phyloP scores from a whole-genome alignment of 495 filamentous ascomycete genomes.

The Hypomontagnella monticulosa region DNA sequence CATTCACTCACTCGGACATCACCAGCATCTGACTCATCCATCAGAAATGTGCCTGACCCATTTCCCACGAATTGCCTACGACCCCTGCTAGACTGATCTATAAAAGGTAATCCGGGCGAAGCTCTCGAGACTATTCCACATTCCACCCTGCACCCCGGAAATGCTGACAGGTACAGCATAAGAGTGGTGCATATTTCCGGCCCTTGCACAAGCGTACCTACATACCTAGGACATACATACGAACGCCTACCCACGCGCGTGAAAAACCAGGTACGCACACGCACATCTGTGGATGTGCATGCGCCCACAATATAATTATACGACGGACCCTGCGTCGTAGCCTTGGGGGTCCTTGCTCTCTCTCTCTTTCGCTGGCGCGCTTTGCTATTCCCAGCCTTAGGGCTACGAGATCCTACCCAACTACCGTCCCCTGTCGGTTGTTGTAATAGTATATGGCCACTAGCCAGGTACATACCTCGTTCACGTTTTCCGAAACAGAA shows the following conservation, averaged over 20 bases:
- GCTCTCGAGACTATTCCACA: neutral
- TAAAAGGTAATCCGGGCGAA: slow-evolving; percentile 21
- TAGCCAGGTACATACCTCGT: no score
- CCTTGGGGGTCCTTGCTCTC: no score
- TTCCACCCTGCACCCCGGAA: slow-evolving; percentile 29
- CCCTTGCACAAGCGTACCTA: neutral
- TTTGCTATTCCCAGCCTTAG: neutral
- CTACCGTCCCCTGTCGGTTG: neutral
- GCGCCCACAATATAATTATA: slow-evolving; percentile 1
- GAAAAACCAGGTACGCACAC: slow-evolving; percentile 22
- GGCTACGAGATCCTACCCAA: neutral
- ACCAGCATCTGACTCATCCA: slow-evolving; percentile 34
- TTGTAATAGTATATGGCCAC: no score
- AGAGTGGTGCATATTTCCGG: neutral
- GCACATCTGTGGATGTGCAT: slow-evolving; percentile 9
- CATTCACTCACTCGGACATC: slow-evolving; percentile 17
- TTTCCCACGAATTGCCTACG: neutral
- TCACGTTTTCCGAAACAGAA: no score
- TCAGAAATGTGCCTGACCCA: slow-evolving; percentile 21
- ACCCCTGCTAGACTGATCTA: slow-evolving; percentile 12
- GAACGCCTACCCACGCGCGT: neutral
- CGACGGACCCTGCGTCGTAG: neutral
- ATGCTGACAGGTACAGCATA: slow-evolving; percentile 15
- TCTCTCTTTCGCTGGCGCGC: no score
- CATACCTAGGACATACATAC: neutral